A percentile compares a stretch with the other conserved stretches of the same genome.
phyloP scores from a whole-genome alignment of 2,329 filamentous ascomycete species.

The Harringtonia lauricola region DNA sequence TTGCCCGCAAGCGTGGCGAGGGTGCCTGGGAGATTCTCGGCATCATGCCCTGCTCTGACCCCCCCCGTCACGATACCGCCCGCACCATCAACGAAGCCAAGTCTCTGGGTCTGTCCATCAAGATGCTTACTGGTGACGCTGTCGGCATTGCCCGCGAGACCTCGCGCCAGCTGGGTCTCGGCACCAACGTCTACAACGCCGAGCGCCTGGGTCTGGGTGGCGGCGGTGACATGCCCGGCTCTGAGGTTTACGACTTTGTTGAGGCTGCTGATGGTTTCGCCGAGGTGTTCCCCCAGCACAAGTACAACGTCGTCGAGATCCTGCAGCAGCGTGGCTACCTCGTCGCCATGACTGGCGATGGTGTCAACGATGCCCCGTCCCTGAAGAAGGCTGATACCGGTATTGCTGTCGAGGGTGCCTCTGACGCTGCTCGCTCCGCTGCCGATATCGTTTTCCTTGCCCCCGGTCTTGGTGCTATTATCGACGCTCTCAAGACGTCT shows the following conservation, averaged over 20 bases:
- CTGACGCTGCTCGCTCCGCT: slow-evolving; percentile 80
- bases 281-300: slow-evolving; percentile 91
- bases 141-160: slow-evolving; percentile 90
- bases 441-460: slow-evolving; percentile 92
- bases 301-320: slow-evolving; percentile 90
- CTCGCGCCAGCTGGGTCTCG: slow-evolving; percentile 80
- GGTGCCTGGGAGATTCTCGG: slow-evolving; percentile 83
- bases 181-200: slow-evolving; percentile 89
- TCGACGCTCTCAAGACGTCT: slow-evolving; percentile 84
- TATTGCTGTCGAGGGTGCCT: slow-evolving; percentile 88
- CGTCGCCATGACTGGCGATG: slow-evolving; percentile 92
- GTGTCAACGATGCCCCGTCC: slow-evolving; percentile 88
- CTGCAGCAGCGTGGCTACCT: slow-evolving; percentile 88
- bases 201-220: slow-evolving; percentile 85
- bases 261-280: slow-evolving; percentile 92
- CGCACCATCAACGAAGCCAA: slow-evolving; percentile 87
- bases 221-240: slow-evolving; percentile 85
- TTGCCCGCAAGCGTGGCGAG: slow-evolving; percentile 79
- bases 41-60: slow-evolving; percentile 91
- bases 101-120: slow-evolving; percentile 77
- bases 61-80: slow-evolving; percentile 80
- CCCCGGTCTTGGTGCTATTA: slow-evolving; percentile 83
- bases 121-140: slow-evolving; percentile 93
- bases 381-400: slow-evolving; percentile 94
- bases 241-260: slow-evolving; percentile 90